Evolutionary conservation across 169 alveolate species (phyloP).

Genomic region (Plasmodium yoelii): DNA sequence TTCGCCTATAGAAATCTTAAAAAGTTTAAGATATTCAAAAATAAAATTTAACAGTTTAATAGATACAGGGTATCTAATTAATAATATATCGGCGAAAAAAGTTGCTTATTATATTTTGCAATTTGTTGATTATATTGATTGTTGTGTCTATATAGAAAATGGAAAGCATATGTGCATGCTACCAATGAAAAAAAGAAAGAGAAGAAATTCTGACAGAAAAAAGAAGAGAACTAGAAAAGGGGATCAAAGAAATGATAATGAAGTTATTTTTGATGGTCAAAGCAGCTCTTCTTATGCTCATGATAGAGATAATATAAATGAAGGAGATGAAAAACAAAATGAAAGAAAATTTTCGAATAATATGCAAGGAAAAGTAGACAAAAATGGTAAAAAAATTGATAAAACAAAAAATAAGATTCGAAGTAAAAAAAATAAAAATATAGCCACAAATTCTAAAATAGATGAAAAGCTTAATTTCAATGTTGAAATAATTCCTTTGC

Average conservation of each 20-base stretch:
- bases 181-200: conserved; percentile 44
- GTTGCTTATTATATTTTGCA: conserved; percentile 72
- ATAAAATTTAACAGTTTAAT: conserved; percentile 57
- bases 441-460: conserved; percentile 77
- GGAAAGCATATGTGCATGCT: conserved; percentile 78
- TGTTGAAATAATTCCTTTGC: conserved; percentile 84
- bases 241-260: conserved; percentile 29
- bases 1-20: conserved; percentile 54
- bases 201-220: not conserved
- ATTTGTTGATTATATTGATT: conserved; percentile 66
- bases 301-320: not conserved
- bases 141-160: conserved; percentile 72
- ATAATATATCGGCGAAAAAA: conserved; percentile 71
- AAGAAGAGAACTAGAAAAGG: conserved; percentile 10
- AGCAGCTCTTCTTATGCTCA: not conserved
- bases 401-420: no score
- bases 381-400: no score
- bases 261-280: not conserved
- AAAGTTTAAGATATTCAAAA: conserved; percentile 41
- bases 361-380: no score
- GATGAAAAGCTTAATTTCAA: conserved; percentile 79
- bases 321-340: not conserved
- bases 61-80: conserved; percentile 70
- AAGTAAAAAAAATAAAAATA: not conserved
- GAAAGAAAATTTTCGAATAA: not conserved